These are phyloP conservation scores for Cladosporium sphaerospermum DNA, from an alignment of 2,329 filamentous ascomycete species.

Conservation along the genomic window DNA sequence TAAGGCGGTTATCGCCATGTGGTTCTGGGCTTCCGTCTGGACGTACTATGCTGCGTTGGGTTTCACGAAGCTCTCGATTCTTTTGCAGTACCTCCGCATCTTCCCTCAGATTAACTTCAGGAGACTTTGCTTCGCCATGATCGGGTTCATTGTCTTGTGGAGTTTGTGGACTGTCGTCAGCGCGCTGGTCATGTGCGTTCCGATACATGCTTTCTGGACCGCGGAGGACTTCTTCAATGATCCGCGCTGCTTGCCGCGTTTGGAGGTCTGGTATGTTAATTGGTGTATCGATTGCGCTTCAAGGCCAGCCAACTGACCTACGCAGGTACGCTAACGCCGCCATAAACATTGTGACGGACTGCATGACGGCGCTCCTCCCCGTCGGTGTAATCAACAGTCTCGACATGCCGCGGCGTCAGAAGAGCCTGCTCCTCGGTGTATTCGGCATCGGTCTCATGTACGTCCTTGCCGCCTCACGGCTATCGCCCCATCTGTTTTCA, in stretches of 20 bases:
- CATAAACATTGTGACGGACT: slow-evolving; percentile 12
- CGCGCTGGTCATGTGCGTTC: slow-evolving; percentile 11
- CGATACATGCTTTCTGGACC: slow-evolving; percentile 12
- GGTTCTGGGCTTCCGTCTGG: slow-evolving; percentile 29
- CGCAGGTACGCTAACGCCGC: slow-evolving; percentile 12
- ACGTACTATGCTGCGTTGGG: slow-evolving; percentile 35
- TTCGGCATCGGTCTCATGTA: slow-evolving; percentile 28
- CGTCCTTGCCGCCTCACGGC: neutral
- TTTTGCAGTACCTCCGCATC: slow-evolving; percentile 45
- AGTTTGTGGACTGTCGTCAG: slow-evolving; percentile 12
- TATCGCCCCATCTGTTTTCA: neutral
- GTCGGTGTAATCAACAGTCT: slow-evolving; percentile 29
- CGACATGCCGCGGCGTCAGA: slow-evolving; percentile 28
- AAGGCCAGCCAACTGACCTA: neutral
- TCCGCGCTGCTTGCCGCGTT: slow-evolving; percentile 8
- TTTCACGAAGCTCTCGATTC: slow-evolving; percentile 40
- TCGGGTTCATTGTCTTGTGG: slow-evolving; percentile 5
- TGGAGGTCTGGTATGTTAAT: slow-evolving; percentile 8
- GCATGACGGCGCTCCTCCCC: slow-evolving; percentile 23
- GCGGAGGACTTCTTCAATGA: slow-evolving; percentile 6
- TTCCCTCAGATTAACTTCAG: slow-evolving; percentile 37
- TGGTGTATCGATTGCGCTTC: neutral
- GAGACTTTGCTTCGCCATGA: slow-evolving; percentile 9
- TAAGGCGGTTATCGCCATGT: slow-evolving; percentile 6
- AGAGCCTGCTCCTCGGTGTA: slow-evolving; percentile 28